Evolutionary conservation across 257 asterid species (phyloP), one percentile per base, ranked within the genome.

Genomic region (Eucommia ulmoides): DNA sequence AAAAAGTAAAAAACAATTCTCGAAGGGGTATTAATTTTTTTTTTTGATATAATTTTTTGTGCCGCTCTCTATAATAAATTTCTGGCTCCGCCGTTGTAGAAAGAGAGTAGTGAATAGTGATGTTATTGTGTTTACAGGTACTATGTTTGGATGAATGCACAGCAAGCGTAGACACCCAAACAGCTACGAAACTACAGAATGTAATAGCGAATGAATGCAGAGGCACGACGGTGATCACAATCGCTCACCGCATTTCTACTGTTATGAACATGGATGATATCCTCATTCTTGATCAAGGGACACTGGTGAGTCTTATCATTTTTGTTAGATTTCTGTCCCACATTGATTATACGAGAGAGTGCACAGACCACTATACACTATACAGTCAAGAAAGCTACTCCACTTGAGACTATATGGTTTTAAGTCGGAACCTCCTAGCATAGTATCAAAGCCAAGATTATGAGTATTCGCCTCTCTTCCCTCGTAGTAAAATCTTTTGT

Each of bases 241-340:
- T 88, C 24, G 96, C 96, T 53, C 97, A 88, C 67, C 93, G 94
- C 50, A 84, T 88, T 51, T 84, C 97, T 14, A 82, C 96, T 5
- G 94, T 84, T 62, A 5, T 82, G 46, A 57, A 19, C 72, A 74
- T 80, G 94, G 94, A 88, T 69, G 56, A 53, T 24, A 73, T 88
- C 79, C 65, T 84, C 61, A 65, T 88, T 56, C 59, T 88, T 61
- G 93, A 88, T 59, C 82, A 54, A 71, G 97, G 97, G 61, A 61
- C 23, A 52, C 74, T 88, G 85, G 97, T 88, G 70, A 29, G 12
- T 29, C 18, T 15, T 44, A 21, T 29, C 21, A 19, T 33, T 22
- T 45, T 24, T 22, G 33, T 11, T 1, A 47, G 15, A 21, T 35
- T 22, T 52, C 23, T 11, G 29, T 26, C 19, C 35, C 29, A 1